These are phyloP conservation scores for Leptodermis oblonga DNA, from an alignment of 257 asterid genomes.

Conservation along the genomic window DNA sequence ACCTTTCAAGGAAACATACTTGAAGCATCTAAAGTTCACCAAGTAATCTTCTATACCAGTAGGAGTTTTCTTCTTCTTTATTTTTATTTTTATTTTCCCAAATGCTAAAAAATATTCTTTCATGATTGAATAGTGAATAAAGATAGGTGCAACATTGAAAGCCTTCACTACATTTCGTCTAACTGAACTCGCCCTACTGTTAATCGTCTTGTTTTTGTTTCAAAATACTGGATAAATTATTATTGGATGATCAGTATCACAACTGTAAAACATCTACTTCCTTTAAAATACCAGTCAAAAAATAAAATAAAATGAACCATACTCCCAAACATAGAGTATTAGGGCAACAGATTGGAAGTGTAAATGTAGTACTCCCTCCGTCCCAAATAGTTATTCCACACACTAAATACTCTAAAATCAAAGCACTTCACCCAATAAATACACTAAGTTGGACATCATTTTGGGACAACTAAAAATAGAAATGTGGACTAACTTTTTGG, in stretches of 20 bases:
- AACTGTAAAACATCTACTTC: background rate
- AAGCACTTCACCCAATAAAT: no score
- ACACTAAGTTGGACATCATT: no score
- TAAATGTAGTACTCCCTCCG: no score
- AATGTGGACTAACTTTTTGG: no score
- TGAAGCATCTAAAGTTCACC: background rate
- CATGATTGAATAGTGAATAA: background rate
- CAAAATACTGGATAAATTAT: no score
- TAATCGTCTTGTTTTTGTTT: no score
- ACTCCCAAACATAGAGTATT: background rate
- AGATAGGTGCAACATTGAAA: background rate
- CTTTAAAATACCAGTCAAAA: background rate
- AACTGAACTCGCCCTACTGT: background rate
- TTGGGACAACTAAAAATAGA: no score
- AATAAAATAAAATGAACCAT: background rate
- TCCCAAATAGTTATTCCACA: no score
- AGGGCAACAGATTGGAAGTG: background rate
- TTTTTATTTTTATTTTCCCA: background rate
- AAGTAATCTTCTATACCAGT: background rate
- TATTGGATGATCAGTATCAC: no score
- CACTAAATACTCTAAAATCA: no score
- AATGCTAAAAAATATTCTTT: background rate
- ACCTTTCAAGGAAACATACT: background rate
- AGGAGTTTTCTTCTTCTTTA: no score
- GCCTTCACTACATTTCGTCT: no score